Evolutionary conservation across 345 rosid species (phyloP).

Genomic region (Hibiscus trionum): DNA sequence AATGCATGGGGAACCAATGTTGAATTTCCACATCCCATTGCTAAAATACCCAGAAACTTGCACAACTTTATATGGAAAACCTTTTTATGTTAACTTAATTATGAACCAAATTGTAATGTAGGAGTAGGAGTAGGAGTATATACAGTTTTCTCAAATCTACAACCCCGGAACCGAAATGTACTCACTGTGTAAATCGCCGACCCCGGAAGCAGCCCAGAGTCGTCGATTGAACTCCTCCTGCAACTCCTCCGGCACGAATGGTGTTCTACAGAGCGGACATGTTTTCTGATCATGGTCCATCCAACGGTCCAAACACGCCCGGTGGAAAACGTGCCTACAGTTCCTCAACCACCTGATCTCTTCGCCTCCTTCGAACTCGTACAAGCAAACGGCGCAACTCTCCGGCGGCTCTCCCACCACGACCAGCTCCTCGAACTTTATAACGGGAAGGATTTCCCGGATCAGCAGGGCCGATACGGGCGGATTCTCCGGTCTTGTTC

Average conservation of each 20-base stretch:
- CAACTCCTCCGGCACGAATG: slow-evolving; percentile 68
- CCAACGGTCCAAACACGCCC: background rate
- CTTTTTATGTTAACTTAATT: no score
- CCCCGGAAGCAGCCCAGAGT: slow-evolving; percentile 61
- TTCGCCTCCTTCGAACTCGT: background rate
- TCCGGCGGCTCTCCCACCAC: background rate
- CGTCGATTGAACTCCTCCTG: slow-evolving; percentile 37
- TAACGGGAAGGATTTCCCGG: background rate
- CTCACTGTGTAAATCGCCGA: slow-evolving; percentile 50
- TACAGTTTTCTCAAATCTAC: slow-evolving; percentile 4
- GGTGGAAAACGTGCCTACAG: background rate
- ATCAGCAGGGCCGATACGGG: background rate
- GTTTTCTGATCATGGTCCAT: background rate
- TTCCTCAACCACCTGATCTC: background rate
- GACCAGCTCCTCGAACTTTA: background rate
- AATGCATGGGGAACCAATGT: no score
- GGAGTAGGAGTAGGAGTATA: no score
- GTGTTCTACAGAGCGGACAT: background rate
- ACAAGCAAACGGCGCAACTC: background rate
- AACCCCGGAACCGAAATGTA: slow-evolving; percentile 37
- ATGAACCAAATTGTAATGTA: no score
- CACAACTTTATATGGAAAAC: no score
- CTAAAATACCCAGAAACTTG: no score
- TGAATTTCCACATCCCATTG: no score
- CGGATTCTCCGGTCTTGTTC: background rate